A percentile compares a stretch with the other conserved stretches of the same genome.
These are phyloP conservation scores for Castanea crenata DNA, from an alignment of 306 rosid species.

Conservation along the genomic window DNA sequence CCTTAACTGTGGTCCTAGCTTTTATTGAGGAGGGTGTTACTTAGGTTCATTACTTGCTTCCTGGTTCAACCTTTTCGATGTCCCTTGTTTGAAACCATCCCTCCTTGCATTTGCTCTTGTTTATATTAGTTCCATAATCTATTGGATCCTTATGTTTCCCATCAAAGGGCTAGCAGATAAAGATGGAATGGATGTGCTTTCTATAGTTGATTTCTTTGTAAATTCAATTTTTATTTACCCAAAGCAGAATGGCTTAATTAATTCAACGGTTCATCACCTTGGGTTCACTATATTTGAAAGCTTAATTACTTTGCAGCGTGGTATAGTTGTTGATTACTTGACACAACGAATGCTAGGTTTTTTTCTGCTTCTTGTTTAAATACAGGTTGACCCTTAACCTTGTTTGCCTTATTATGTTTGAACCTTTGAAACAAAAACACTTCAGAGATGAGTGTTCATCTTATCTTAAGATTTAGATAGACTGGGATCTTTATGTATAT, in stretches of 20 bases:
- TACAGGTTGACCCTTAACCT: not conserved
- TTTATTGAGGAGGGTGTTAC: not conserved
- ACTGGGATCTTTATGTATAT: not conserved
- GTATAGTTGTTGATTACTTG: not conserved
- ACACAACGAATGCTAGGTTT: not conserved
- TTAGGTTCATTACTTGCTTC: not conserved
- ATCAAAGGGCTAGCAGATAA: no score
- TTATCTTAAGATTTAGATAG: not conserved
- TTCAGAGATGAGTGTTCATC: not conserved
- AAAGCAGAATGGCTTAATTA: not conserved
- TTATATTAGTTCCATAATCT: not conserved
- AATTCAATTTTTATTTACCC: not conserved
- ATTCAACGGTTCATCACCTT: not conserved
- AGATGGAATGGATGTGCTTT: not conserved
- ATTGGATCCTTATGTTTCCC: no score
- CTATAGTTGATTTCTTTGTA: not conserved
- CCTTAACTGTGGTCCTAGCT: not conserved
- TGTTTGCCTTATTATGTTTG: not conserved
- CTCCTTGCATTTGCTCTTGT: not conserved
- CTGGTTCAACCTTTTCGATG: no score
- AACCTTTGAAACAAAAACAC: not conserved
- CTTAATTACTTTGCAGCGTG: not conserved
- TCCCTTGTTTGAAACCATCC: not conserved
- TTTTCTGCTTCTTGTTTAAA: not conserved
- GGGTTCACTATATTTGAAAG: not conserved